These are phyloP conservation scores for Handroanthus guayacan DNA, from an alignment of 257 asterid species.

Conservation along the genomic window DNA sequence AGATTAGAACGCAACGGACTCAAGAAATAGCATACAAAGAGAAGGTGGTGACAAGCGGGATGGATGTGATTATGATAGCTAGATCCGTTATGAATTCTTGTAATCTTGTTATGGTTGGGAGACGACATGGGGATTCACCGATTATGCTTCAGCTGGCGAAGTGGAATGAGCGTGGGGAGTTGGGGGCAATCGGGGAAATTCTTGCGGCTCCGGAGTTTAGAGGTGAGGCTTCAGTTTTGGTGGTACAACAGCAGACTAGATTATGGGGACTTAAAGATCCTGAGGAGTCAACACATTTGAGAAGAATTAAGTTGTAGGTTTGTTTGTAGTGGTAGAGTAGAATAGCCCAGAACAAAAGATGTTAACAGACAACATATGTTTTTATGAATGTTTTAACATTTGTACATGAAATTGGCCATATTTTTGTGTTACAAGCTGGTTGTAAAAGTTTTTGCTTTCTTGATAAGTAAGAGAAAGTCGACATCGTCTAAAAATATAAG, in stretches of 20 bases:
- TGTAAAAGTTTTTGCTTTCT: too few species aligned
- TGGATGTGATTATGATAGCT: slow-evolving; percentile 51
- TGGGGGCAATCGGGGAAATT: slow-evolving; percentile 60
- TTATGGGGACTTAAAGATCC: slow-evolving; percentile 72
- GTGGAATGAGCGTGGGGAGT: slow-evolving; percentile 57
- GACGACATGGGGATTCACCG: slow-evolving; percentile 55
- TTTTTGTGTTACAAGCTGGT: too few species aligned
- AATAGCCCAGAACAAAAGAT: neutral
- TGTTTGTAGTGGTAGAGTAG: neutral
- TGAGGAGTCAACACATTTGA: slow-evolving; percentile 74
- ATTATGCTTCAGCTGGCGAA: slow-evolving; percentile 50
- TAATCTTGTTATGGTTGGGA: slow-evolving; percentile 68
- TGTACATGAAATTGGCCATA: neutral
- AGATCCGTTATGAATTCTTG: slow-evolving; percentile 45
- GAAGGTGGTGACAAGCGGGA: slow-evolving; percentile 50
- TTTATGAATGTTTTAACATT: slow-evolving; percentile 2
- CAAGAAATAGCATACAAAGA: slow-evolving; percentile 47
- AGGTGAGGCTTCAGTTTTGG: slow-evolving; percentile 57
- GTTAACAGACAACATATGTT: neutral
- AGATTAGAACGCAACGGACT: slow-evolving; percentile 33
- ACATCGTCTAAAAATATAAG: too few species aligned
- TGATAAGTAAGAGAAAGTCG: too few species aligned
- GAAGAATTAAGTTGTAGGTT: slow-evolving; percentile 55
- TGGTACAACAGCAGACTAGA: slow-evolving; percentile 66
- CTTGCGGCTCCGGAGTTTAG: slow-evolving; percentile 53